A percentile compares a stretch with the other conserved stretches of the same genome.
Evolutionary conservation across 2,329 filamentous ascomycete species (phyloP).

Genomic region (Chaetomiaceae sp.): DNA sequence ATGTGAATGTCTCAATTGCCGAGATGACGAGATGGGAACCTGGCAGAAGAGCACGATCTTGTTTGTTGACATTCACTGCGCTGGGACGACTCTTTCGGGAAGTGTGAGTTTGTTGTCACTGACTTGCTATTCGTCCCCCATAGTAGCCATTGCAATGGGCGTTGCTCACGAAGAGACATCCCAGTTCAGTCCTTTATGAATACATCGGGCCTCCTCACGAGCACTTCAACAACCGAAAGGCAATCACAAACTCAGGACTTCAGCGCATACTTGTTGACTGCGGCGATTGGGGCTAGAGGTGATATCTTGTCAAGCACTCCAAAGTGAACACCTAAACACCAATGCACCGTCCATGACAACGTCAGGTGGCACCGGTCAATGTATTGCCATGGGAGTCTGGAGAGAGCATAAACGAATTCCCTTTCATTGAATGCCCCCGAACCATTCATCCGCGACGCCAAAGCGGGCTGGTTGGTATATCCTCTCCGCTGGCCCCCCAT

Average conservation of each 20-base stretch:
- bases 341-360: slow-evolving; percentile 16
- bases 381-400: slow-evolving; percentile 17
- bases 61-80: slow-evolving; percentile 17
- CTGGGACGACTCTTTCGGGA: too few species aligned
- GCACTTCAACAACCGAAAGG: not conserved
- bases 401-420: slow-evolving; percentile 14
- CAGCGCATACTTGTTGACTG: not conserved
- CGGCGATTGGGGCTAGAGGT: not conserved
- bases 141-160: too few species aligned
- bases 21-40: not conserved
- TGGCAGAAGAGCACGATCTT: not conserved
- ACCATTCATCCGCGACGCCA: slow-evolving; percentile 5
- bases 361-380: slow-evolving; percentile 20
- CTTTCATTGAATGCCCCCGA: slow-evolving; percentile 7
- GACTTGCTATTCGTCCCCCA: too few species aligned
- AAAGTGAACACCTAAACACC: slow-evolving; percentile 14
- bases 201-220: not conserved
- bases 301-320: slow-evolving; percentile 19
- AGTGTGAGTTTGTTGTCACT: too few species aligned
- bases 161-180: too few species aligned
- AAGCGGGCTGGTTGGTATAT: not conserved
- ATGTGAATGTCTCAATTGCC: slow-evolving; percentile 1
- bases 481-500: not conserved
- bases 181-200: too few species aligned
- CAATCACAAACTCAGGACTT: not conserved